Base-by-base conservation (phyloP, 805 yeast species). In the Clavispora asparagi region DNA sequence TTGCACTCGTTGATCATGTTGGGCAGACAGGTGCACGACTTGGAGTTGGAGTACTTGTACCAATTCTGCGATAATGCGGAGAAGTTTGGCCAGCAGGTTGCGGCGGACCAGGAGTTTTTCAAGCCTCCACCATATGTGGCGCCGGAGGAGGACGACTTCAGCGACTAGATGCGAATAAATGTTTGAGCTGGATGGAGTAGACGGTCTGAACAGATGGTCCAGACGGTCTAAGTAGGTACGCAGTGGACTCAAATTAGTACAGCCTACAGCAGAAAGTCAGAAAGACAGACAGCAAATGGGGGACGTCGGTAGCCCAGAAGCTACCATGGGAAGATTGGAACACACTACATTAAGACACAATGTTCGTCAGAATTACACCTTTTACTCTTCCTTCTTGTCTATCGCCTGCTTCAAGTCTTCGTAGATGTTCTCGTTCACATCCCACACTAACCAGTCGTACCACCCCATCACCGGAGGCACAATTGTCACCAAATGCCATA, bases 11-110 rank as follows among this genome's bases (percentile, higher is more conserved):
- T 92, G 57, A 82, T 92, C 42, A 83, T 92, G 69, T 74, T 92
- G 44, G 99, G 99, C 23, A 80, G 95, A 77, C 92, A 84, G 69
- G 91, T 90, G 23, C 99, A 92, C 60, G 98, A 92, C 51, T 76
- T 92, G 49, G 99, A 92, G 64, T 66, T 88, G 56, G 97, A 91
- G 55, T 92, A 84, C 61, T 68, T 94, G 62, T 70, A 83, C 49
- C 91, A 82, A 57, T 92, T 81, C 67, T 85, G 86, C 28, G 84
- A 80, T 46, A 77, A 88, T 57, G 67, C 70, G 51, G 79, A 70
- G 7, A 68, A 67, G 8, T 81, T 80, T 60, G 74, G 64, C 51
- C 57, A 54, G 13, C 71, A 77, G 19, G 64, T 61, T 8, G 56
- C 39, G 39, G 56, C 61, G 9, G 77, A 85, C 59, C 91, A 85